These are phyloP conservation scores for Raffaelea ambrosiae DNA, from an alignment of 2,329 filamentous ascomycete genomes.

Conservation along the genomic window DNA sequence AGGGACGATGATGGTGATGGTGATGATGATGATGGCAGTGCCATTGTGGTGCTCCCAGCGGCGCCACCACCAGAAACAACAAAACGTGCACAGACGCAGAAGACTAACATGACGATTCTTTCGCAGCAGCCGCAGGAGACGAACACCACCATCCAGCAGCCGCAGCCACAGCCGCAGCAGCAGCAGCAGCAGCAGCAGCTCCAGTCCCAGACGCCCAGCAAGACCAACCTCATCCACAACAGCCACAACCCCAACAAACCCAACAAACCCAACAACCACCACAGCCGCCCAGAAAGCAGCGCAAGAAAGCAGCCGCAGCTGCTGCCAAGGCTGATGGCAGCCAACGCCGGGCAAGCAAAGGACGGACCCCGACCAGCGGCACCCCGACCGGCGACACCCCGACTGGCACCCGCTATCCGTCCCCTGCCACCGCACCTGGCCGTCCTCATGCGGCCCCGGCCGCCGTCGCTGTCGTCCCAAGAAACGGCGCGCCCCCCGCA, in stretches of 20 bases:
- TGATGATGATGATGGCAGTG: too few relatives aligned
- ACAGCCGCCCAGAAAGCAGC: not conserved
- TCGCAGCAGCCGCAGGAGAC: too few relatives aligned
- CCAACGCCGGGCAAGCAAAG: not conserved
- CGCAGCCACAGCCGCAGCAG: not conserved
- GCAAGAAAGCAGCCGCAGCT: not conserved
- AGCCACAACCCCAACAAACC: not conserved
- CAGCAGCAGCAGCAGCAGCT: not conserved
- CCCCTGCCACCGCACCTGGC: too few relatives aligned
- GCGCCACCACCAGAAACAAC: too few relatives aligned
- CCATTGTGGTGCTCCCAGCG: not conserved
- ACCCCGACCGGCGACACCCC: too few relatives aligned
- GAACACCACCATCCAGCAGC: not conserved
- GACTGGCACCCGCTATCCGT: too few relatives aligned
- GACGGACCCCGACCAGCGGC: not conserved
- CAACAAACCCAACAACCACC: not conserved
- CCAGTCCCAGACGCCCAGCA: not conserved
- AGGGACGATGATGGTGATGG: not conserved
- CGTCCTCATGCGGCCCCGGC: too few relatives aligned
- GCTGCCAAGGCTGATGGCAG: not conserved
- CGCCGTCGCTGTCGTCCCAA: too few relatives aligned
- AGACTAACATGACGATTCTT: not conserved
- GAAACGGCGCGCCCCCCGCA: too few relatives aligned
- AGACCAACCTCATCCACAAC: not conserved
- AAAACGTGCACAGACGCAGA: too few relatives aligned